Evolutionary conservation across 2,329 filamentous ascomycete species (phyloP).

Genomic region (Didymella pinodella): DNA sequence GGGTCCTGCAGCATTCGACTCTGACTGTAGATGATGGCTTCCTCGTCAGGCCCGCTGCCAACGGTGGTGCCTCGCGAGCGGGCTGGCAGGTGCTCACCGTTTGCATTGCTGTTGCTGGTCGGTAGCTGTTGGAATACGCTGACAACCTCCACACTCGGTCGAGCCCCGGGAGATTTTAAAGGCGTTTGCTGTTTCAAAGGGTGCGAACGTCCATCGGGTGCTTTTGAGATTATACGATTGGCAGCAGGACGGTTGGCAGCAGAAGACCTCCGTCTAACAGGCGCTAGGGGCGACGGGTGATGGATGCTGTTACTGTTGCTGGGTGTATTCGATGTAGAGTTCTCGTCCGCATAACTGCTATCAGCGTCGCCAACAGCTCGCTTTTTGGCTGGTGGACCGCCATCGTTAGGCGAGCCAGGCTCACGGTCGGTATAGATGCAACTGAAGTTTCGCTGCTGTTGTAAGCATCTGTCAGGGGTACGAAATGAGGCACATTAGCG

Average conservation of each 20-base stretch:
- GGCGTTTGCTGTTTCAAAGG: constrained; percentile 32
- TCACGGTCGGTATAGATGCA: constrained; percentile 52
- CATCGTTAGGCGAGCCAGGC: constrained; percentile 46
- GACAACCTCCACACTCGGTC: constrained; percentile 34
- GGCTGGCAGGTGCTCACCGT: constrained; percentile 34
- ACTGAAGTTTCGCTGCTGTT: constrained; percentile 50
- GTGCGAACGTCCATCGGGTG: constrained; percentile 16
- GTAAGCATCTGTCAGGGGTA: constrained; percentile 25
- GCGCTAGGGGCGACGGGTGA: constrained; percentile 31
- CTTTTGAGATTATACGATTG: constrained; percentile 18
- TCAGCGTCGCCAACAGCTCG: constrained; percentile 36
- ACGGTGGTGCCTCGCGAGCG: constrained; percentile 45
- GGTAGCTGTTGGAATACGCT: constrained; percentile 38
- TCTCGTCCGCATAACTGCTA: constrained; percentile 29
- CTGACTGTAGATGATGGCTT: constrained; percentile 63
- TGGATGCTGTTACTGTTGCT: constrained; percentile 33
- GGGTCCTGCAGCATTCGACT: constrained; percentile 68
- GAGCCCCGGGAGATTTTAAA: constrained; percentile 30
- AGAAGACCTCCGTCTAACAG: constrained; percentile 29
- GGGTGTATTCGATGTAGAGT: constrained; percentile 34
- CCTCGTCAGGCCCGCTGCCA: constrained; percentile 61
- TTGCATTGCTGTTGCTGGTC: constrained; percentile 29
- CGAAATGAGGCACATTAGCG: not conserved
- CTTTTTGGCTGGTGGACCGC: constrained; percentile 48
- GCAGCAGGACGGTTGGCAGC: constrained; percentile 18